Evolutionary conservation across 805 yeast species (phyloP), one percentile per base, ranked within the genome.

Genomic region (Trichomonascus vanleenenianus): DNA sequence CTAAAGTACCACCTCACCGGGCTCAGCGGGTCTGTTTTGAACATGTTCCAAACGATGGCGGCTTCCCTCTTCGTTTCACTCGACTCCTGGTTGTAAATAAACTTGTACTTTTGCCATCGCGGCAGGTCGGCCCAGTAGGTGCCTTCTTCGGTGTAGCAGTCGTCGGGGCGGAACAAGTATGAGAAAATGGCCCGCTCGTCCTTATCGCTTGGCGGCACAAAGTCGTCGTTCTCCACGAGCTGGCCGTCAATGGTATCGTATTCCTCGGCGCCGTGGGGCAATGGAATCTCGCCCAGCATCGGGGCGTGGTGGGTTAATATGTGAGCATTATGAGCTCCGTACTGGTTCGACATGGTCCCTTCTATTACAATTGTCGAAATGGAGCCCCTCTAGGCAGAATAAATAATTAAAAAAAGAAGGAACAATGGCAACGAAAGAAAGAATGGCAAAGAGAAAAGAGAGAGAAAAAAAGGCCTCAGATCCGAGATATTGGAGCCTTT

Each of bases 61-160:
- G 56, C 45, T 54, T 64, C 68, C 12, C 52, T 49, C 42, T 37
- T 46, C 41, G 58, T 51, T 53, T 64, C 67, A 3, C 48, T 50
- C 40, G 20, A 25, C 50, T 61, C 61, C 7, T 30, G 14, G 30
- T 30, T 25, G 11, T 31, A 11, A 42, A 61, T 59, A 53, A 64
- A 64, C 14, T 41, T 19, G 15, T 50, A 31, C 7, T 58, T 56
- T 59, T 63, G 31, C 14, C 45, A 18, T 10, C 56, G 27, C 9
- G 65, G 64, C 52, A 64, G 43, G 47, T 64, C 69, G 27, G 67
- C 69, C 69, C 69, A 64, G 57, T 64, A 64, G n/a, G 40, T 47
- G 16, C 68, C 67, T 19, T 61, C 58, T n/a, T 44, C 50, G 33
- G 51, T 50, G 52, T 61, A 64, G 16, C 58, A 47, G 38, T 64